These are phyloP conservation scores for Lojkania enalia DNA, from an alignment of 2,329 filamentous ascomycete species.

Conservation along the genomic window DNA sequence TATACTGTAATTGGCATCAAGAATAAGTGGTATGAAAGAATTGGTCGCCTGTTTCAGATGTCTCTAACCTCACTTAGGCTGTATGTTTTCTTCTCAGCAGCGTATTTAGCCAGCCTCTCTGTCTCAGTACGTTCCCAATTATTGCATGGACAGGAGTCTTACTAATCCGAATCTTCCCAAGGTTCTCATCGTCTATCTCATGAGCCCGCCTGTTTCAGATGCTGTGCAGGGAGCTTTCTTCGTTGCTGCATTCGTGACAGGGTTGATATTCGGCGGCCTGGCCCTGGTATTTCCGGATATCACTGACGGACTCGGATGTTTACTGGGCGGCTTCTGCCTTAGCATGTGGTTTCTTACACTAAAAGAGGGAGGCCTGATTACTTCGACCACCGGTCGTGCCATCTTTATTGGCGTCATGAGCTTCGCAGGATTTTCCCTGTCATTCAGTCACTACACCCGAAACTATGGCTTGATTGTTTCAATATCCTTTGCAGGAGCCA, in stretches of 20 bases:
- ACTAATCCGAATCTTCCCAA: conserved; percentile 19
- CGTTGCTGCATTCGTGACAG: conserved; percentile 74
- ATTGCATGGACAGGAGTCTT: neutral
- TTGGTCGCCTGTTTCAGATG: neutral
- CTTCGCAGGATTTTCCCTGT: conserved; percentile 69
- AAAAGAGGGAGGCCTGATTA: conserved; percentile 73
- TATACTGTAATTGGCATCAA: conserved; percentile 82
- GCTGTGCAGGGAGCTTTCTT: conserved; percentile 85
- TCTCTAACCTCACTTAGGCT: conserved; percentile 34
- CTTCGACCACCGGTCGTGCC: conserved; percentile 63
- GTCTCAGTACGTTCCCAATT: conserved; percentile 58
- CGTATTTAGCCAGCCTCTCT: conserved; percentile 71
- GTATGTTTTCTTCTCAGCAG: conserved; percentile 71
- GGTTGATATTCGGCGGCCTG: conserved; percentile 71
- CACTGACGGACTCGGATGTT: conserved; percentile 80
- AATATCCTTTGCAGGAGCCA: conserved; percentile 82
- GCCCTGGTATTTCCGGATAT: conserved; percentile 82
- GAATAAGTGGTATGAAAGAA: conserved; percentile 61
- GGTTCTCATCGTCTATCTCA: conserved; percentile 84
- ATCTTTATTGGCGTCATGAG: conserved; percentile 78
- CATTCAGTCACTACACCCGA: conserved; percentile 72
- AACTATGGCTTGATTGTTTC: conserved; percentile 75
- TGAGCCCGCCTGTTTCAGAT: conserved; percentile 74
- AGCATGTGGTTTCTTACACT: conserved; percentile 90
- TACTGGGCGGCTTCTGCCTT: conserved; percentile 83